Percentiles rank a stretch among this genome's conserved stretches.
Evolutionary conservation across 23 red algal species (phyloP).

Genomic region (Pyropia yezoensis): DNA sequence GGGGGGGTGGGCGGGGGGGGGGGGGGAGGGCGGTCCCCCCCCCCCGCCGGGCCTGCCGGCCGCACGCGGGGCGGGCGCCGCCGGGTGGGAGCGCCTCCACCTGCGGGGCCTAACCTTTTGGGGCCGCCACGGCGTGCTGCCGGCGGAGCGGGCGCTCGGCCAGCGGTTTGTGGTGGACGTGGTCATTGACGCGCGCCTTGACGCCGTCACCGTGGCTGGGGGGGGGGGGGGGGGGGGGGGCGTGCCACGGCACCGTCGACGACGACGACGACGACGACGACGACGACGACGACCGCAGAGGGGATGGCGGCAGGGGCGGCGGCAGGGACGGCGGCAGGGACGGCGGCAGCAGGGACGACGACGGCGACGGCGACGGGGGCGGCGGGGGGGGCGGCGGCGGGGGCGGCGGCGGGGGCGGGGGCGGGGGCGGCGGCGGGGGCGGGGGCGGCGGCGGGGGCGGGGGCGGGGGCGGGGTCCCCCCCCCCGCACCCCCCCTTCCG

Average conservation of each 20-base stretch:
- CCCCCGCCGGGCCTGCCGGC: no score
- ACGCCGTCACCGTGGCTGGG: conserved; percentile 16
- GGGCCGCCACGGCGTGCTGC: conserved; percentile 56
- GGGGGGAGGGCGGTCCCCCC: no score
- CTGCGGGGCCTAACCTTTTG: conserved; percentile 51
- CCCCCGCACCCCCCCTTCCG: neutral
- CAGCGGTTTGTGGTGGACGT: conserved; percentile 72
- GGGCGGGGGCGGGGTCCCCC: no score
- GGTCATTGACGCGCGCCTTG: neutral
- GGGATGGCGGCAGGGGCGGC: neutral
- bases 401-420: no score
- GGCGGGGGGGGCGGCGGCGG: no score
- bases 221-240: neutral
- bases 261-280: no score
- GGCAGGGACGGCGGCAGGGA: neutral
- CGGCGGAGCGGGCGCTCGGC: conserved; percentile 49
- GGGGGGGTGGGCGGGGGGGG: no score
- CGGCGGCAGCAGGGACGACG: neutral
- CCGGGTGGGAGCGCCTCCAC: conserved; percentile 2
- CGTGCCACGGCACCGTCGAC: neutral
- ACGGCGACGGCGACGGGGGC: neutral
- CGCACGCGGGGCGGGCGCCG: no score
- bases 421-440: no score
- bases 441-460: neutral
- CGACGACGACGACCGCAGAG: neutral